Conservation (phyloP, 805 yeast species). For the Pichia pseudocactophila region DNA sequence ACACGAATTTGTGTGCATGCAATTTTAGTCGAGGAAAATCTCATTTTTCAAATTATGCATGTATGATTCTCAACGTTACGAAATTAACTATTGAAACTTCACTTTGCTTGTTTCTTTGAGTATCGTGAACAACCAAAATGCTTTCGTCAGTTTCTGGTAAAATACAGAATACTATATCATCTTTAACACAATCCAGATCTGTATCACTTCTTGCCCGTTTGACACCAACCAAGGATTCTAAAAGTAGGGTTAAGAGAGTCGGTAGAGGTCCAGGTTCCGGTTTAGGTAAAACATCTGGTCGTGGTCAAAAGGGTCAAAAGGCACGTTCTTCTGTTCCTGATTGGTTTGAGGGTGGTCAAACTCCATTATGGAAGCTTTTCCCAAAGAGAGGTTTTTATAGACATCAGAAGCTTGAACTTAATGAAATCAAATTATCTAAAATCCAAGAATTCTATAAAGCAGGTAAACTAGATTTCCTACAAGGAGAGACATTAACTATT, state of each 20-base stretch:
- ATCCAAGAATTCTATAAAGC: constrained; percentile 62
- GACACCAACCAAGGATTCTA: constrained; percentile 55
- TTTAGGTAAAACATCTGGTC: constrained; percentile 87
- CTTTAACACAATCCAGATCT: constrained; percentile 15
- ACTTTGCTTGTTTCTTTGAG: too few species aligned
- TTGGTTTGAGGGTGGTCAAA: constrained; percentile 99
- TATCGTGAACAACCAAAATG: neutral
- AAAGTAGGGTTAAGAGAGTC: constrained; percentile 54
- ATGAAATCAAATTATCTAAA: constrained; percentile 55
- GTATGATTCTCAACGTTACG: too few species aligned
- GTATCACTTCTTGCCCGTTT: constrained; percentile 45
- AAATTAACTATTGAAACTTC: too few species aligned
- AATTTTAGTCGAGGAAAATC: too few species aligned
- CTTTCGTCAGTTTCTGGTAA: neutral
- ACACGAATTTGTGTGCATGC: too few species aligned
- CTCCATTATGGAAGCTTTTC: constrained; percentile 75
- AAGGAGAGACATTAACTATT: constrained; percentile 60
- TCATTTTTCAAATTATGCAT: too few species aligned
- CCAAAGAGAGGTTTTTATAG: constrained; percentile 86
- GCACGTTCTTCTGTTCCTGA: constrained; percentile 85
- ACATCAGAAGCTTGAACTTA: constrained; percentile 43
- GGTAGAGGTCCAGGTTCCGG: constrained; percentile 97
- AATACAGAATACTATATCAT: neutral
- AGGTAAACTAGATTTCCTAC: constrained; percentile 48
- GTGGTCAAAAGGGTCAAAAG: constrained; percentile 98